phyloP scores from a whole-genome alignment of 306 rosid genomes.

The Trifolium dubium region DNA sequence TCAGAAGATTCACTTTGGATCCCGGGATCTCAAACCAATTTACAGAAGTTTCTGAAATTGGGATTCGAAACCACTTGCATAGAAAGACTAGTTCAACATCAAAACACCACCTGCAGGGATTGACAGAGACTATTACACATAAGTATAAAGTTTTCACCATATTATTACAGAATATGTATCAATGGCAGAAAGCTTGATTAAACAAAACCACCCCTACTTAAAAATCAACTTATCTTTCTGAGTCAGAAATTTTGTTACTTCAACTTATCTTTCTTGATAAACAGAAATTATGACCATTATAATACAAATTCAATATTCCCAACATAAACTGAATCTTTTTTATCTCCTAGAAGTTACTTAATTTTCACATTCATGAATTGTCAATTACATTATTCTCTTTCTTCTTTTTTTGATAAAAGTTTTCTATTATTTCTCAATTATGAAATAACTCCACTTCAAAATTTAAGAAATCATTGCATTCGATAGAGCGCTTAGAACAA shows the following conservation, averaged over 20 bases:
- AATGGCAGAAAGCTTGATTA: slow-evolving; percentile 2
- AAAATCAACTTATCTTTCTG: background rate
- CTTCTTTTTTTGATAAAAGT: too few species aligned
- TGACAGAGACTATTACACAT: slow-evolving; percentile 28
- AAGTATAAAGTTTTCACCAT: background rate
- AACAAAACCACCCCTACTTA: background rate
- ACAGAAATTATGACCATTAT: background rate
- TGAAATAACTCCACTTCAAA: background rate
- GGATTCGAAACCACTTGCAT: slow-evolving; percentile 73
- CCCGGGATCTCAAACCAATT: slow-evolving; percentile 99
- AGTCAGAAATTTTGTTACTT: too few species aligned
- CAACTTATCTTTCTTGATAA: too few species aligned
- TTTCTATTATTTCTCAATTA: background rate
- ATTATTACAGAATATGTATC: background rate
- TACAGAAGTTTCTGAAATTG: slow-evolving; percentile 86
- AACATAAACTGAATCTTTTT: background rate
- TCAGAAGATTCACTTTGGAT: slow-evolving; percentile 87
- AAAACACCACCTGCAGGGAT: slow-evolving; percentile 88
- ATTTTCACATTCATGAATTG: background rate
- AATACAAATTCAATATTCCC: slow-evolving; percentile 18
- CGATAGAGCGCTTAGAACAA: slow-evolving; percentile 11
- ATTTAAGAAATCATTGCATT: slow-evolving; percentile 12
- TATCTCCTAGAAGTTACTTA: background rate
- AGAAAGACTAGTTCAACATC: slow-evolving; percentile 88
- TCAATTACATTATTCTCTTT: slow-evolving; percentile 4